These are phyloP conservation scores for Odonthalia washingtoniensis DNA, from an alignment of 31 red algal species.

Conservation along the genomic window DNA sequence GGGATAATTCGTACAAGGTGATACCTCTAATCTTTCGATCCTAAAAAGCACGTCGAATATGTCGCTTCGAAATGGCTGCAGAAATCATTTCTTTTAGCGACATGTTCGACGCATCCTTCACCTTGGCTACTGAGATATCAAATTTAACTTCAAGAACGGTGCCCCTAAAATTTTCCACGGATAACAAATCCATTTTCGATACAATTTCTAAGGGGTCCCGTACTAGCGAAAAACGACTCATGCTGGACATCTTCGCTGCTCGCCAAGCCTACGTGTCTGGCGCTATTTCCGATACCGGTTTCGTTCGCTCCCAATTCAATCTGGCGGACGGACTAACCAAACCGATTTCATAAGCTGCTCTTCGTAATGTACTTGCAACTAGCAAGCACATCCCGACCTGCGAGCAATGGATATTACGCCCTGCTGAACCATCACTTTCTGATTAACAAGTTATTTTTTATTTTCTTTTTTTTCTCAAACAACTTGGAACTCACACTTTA, in stretches of 20 bases:
- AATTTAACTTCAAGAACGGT: background rate
- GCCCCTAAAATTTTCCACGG: conserved; percentile 13
- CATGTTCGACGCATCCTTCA: conserved; percentile 35
- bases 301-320: background rate
- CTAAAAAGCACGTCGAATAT: conserved; percentile 38
- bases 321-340: background rate
- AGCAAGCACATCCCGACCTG: too few species aligned
- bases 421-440: too few species aligned
- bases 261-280: background rate
- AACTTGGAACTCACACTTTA: too few species aligned
- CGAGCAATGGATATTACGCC: too few species aligned
- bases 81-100: conserved; percentile 45
- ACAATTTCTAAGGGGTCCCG: conserved; percentile 27
- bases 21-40: conserved; percentile 18
- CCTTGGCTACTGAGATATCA: conserved; percentile 17
- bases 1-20: background rate
- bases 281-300: background rate
- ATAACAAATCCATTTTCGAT: conserved; percentile 33
- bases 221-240: conserved; percentile 21
- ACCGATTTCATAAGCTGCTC: too few species aligned
- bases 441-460: too few species aligned
- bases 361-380: too few species aligned
- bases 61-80: conserved; percentile 11
- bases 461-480: too few species aligned
- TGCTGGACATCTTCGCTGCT: background rate